A percentile compares a stretch with the other conserved stretches of the same genome.
Evolutionary conservation across 257 asterid species (phyloP).

Genomic region (Nicotiana otophora): DNA sequence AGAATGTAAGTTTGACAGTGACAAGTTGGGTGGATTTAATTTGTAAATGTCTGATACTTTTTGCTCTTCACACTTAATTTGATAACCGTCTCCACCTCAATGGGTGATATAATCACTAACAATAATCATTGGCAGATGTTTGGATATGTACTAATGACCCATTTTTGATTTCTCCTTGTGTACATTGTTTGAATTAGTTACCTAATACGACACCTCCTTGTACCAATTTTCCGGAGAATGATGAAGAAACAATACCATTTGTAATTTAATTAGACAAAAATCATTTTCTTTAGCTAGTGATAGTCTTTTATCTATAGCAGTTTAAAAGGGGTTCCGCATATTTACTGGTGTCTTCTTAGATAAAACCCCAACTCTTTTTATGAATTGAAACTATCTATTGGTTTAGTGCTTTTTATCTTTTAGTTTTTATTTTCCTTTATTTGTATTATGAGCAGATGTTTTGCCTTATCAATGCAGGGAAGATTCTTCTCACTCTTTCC

Average conservation of each 20-base stretch:
- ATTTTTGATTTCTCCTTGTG: not conserved
- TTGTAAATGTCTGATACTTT: not conserved
- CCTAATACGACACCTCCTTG: not conserved
- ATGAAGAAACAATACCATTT: not conserved
- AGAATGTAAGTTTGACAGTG: not conserved
- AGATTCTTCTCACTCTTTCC: constrained; percentile 65
- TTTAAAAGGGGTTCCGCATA: not conserved
- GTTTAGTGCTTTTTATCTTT: not conserved
- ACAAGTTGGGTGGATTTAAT: not conserved
- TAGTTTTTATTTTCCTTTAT: not conserved
- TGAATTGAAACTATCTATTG: not conserved
- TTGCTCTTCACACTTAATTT: not conserved
- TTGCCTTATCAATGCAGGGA: constrained; percentile 40
- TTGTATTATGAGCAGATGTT: not conserved
- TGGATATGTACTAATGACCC: not conserved
- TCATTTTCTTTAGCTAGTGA: not conserved
- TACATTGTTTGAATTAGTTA: not conserved
- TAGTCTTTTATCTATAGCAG: not conserved
- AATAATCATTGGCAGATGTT: not conserved
- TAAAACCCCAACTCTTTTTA: not conserved
- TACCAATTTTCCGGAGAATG: not conserved
- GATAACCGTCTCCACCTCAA: not conserved
- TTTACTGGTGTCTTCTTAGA: not conserved
- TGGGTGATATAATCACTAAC: not conserved
- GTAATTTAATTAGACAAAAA: not conserved